Conservation (phyloP, 2,329 filamentous ascomycete genomes). For the Metarhizium humberi region DNA sequence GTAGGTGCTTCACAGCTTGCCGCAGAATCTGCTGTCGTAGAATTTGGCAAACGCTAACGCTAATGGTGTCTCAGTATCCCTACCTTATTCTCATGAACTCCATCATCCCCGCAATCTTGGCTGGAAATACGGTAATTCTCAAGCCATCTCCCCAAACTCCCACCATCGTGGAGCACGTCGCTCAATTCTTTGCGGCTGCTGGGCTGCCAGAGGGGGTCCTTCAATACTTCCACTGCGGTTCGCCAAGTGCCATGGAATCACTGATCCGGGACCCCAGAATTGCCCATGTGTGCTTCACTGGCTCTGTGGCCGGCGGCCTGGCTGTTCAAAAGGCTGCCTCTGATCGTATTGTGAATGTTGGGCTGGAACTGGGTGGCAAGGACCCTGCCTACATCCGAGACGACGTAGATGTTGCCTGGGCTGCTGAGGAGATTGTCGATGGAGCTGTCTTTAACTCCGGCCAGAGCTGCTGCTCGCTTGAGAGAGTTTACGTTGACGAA, state of each 20-base stretch:
- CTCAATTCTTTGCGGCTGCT: conserved; percentile 66
- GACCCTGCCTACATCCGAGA: conserved; percentile 82
- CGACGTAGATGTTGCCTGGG: conserved; percentile 86
- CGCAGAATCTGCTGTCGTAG: neutral
- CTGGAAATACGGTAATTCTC: conserved; percentile 83
- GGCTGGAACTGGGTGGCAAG: conserved; percentile 88
- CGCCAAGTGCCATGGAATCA: conserved; percentile 64
- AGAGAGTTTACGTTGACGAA: conserved; percentile 84
- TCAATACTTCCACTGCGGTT: conserved; percentile 87
- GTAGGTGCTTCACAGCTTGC: conserved; percentile 39
- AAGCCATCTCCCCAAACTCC: conserved; percentile 95
- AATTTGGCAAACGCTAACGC: neutral
- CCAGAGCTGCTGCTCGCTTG: conserved; percentile 93
- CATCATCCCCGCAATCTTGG: conserved; percentile 79
- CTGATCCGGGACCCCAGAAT: conserved; percentile 71
- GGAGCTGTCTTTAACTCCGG: conserved; percentile 96
- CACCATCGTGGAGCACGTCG: conserved; percentile 77
- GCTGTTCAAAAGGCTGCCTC: conserved; percentile 78
- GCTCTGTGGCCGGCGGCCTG: conserved; percentile 79
- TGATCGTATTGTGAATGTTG: conserved; percentile 75
- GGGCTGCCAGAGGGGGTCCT: conserved; percentile 77
- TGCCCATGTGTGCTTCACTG: conserved; percentile 83
- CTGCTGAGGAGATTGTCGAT: conserved; percentile 88
- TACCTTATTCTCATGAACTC: conserved; percentile 92
- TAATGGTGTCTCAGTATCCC: conserved; percentile 57